Conservation (phyloP, 2,329 filamentous ascomycete species). For the Epichloe bromicola region DNA sequence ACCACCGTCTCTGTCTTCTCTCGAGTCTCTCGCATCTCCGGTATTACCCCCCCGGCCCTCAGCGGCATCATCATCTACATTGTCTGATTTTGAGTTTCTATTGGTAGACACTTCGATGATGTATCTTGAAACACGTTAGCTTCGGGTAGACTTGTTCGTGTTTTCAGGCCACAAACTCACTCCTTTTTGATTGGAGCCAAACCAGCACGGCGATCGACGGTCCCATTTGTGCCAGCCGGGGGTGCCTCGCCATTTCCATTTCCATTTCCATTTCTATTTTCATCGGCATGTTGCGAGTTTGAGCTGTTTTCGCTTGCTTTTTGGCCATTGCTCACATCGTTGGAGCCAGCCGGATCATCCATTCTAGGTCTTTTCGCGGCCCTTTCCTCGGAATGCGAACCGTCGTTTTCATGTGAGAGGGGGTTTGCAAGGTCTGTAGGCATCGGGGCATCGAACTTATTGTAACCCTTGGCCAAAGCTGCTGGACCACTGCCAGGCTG, state of each 20-base stretch:
- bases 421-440: neutral
- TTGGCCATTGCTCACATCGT: slow-evolving; percentile 8
- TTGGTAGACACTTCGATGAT: slow-evolving; percentile 24
- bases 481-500: slow-evolving; percentile 1
- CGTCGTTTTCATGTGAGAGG: neutral
- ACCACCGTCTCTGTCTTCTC: slow-evolving; percentile 41
- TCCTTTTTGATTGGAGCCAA: slow-evolving; percentile 62
- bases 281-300: neutral
- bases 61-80: slow-evolving; percentile 35
- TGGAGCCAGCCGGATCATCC: slow-evolving; percentile 18
- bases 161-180: slow-evolving; percentile 29
- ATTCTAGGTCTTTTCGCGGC: slow-evolving; percentile 48
- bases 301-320: slow-evolving; percentile 3
- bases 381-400: slow-evolving; percentile 19
- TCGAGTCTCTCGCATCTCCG: slow-evolving; percentile 28
- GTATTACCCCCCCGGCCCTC: slow-evolving; percentile 27
- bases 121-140: slow-evolving; percentile 21
- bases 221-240: slow-evolving; percentile 5
- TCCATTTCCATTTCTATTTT: slow-evolving; percentile 2
- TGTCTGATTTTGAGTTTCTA: slow-evolving; percentile 12
- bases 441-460: slow-evolving; percentile 6
- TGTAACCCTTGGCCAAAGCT: neutral
- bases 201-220: slow-evolving; percentile 33
- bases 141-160: neutral
- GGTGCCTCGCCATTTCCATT: slow-evolving; percentile 3